These are phyloP conservation scores for Fusarium duplospermum DNA, from an alignment of 2,329 filamentous ascomycete genomes.

Conservation along the genomic window DNA sequence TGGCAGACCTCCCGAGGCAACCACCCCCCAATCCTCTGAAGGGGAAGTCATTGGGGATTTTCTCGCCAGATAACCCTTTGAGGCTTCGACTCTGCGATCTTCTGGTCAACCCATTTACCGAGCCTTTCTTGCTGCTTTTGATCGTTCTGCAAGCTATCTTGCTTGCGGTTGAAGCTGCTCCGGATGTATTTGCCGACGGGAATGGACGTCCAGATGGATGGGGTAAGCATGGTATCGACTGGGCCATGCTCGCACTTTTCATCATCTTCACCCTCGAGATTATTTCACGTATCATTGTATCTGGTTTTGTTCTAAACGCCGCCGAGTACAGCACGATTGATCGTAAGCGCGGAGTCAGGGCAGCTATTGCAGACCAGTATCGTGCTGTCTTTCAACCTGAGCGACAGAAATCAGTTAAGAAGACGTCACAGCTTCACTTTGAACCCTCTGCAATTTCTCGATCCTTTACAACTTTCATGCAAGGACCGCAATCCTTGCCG, in stretches of 20 bases:
- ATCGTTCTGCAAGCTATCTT: slow-evolving; percentile 91
- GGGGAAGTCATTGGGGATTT: slow-evolving; percentile 87
- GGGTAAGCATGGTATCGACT: slow-evolving; percentile 79
- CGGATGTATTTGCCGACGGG: slow-evolving; percentile 73
- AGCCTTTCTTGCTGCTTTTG: slow-evolving; percentile 86
- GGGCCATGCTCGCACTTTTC: slow-evolving; percentile 84
- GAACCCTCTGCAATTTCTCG: slow-evolving; percentile 76
- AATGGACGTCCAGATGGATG: slow-evolving; percentile 72
- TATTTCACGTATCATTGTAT: slow-evolving; percentile 86
- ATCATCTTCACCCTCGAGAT: slow-evolving; percentile 90
- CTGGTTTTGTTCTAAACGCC: slow-evolving; percentile 91
- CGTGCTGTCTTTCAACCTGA: slow-evolving; percentile 85
- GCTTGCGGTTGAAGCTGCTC: slow-evolving; percentile 84
- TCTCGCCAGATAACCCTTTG: slow-evolving; percentile 81
- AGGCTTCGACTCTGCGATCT: slow-evolving; percentile 83
- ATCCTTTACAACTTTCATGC: slow-evolving; percentile 83
- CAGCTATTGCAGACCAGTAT: slow-evolving; percentile 81
- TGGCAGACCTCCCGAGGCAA: slow-evolving; percentile 25
- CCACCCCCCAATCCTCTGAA: slow-evolving; percentile 76
- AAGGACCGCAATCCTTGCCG: slow-evolving; percentile 66
- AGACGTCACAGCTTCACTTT: slow-evolving; percentile 58
- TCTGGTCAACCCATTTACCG: slow-evolving; percentile 86
- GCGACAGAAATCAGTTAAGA: slow-evolving; percentile 74
- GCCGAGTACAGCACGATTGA: slow-evolving; percentile 92
- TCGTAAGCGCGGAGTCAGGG: slow-evolving; percentile 77